These are phyloP conservation scores for Ganoderma lucidum DNA, from an alignment of 1,284 basidiomycete genomes.

Conservation along the genomic window DNA sequence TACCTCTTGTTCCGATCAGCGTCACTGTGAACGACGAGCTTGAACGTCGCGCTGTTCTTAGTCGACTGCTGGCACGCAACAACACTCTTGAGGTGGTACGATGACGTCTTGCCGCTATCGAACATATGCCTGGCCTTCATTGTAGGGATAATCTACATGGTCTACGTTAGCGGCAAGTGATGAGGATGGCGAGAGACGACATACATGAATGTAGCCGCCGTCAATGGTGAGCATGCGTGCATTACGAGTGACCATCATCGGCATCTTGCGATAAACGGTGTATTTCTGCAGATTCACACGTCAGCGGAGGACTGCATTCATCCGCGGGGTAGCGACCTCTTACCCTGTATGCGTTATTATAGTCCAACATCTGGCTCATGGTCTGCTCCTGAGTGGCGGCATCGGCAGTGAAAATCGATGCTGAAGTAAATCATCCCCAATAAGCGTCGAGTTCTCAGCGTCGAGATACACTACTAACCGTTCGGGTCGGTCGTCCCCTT, in stretches of 20 bases:
- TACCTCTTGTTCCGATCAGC: conserved; percentile 89
- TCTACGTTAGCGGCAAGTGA: neutral
- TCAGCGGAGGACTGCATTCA: conserved; percentile 1
- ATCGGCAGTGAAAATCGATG: conserved; percentile 90
- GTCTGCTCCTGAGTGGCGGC: conserved; percentile 78
- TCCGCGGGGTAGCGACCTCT: conserved; percentile 22
- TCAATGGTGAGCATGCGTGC: conserved; percentile 95
- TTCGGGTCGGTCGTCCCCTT: conserved; percentile 88
- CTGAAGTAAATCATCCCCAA: conserved; percentile 48
- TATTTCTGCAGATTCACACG: conserved; percentile 71
- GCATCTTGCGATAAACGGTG: conserved; percentile 93
- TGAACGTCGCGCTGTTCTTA: conserved; percentile 86
- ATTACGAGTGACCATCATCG: conserved; percentile 90
- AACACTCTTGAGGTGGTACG: conserved; percentile 92
- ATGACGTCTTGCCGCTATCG: conserved; percentile 88
- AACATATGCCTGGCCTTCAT: conserved; percentile 85
- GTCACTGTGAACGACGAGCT: conserved; percentile 73
- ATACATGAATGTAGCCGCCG: conserved; percentile 92
- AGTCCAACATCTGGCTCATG: conserved; percentile 64
- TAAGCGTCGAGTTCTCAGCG: neutral
- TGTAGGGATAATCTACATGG: conserved; percentile 84
- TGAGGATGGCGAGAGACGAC: conserved; percentile 36
- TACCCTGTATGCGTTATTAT: conserved; percentile 85
- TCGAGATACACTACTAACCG: conserved; percentile 58
- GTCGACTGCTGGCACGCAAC: conserved; percentile 85